phyloP scores from a whole-genome alignment of 495 filamentous ascomycete genomes.

The Neurospora sp. region DNA sequence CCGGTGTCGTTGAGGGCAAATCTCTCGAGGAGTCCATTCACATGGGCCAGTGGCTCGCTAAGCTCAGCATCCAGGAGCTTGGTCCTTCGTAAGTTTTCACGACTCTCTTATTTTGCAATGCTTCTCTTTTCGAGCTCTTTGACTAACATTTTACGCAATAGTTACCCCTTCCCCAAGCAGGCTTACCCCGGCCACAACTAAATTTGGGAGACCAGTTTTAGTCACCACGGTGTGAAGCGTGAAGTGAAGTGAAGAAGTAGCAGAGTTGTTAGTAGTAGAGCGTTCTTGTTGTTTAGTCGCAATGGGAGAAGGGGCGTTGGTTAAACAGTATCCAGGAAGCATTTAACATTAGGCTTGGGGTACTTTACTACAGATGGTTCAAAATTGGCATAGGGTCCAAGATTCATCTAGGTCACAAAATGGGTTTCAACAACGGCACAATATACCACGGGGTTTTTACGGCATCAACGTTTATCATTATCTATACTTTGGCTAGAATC shows the following conservation, averaged over 20 bases:
- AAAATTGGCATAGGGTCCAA: conserved; percentile 3
- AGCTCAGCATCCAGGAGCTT: conserved; percentile 81
- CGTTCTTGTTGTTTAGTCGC: background rate
- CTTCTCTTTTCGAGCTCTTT: background rate
- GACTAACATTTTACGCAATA: conserved; percentile 3
- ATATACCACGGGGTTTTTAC: background rate
- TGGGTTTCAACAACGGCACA: conserved; percentile 24
- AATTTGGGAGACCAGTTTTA: background rate
- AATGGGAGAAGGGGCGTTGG: background rate
- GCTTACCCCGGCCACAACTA: conserved; percentile 43
- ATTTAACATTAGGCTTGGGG: background rate
- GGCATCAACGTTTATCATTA: background rate
- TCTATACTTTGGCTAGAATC: background rate
- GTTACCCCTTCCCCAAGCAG: conserved; percentile 59
- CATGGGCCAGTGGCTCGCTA: conserved; percentile 92
- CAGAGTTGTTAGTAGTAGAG: background rate
- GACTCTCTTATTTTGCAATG: background rate
- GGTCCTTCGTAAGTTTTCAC: conserved; percentile 76
- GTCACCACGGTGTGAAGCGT: background rate
- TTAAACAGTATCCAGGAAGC: background rate
- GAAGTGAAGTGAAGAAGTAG: background rate
- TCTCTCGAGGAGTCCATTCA: conserved; percentile 64
- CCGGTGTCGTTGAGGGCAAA: conserved; percentile 79
- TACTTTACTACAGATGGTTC: background rate
- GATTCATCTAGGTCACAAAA: conserved; percentile 9